Evolutionary conservation across 2,329 filamentous ascomycete genomes (phyloP).

Genomic region (Pestalotiopsis sp.): DNA sequence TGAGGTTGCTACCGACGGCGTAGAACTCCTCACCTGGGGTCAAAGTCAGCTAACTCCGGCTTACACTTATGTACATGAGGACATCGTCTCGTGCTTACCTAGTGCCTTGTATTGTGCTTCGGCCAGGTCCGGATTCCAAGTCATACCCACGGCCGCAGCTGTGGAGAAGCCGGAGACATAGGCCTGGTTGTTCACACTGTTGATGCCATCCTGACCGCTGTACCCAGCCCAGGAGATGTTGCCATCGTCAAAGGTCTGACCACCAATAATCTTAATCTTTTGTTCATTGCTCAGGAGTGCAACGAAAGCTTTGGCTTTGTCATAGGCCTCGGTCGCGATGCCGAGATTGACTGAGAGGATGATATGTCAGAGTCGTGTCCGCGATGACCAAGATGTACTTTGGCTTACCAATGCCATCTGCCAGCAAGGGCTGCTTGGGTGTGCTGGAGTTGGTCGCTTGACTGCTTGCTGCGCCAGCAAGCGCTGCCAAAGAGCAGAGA

Average conservation of each 20-base stretch:
- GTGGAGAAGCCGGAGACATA: conserved; percentile 22
- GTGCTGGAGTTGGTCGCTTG: background rate
- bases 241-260: background rate
- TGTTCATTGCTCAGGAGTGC: conserved; percentile 4
- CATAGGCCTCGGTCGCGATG: conserved; percentile 4
- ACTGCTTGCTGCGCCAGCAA: background rate
- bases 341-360: conserved; percentile 9
- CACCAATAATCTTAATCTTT: conserved; percentile 8
- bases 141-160: conserved; percentile 20
- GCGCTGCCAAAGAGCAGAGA: background rate
- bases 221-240: background rate
- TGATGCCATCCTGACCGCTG: conserved; percentile 18
- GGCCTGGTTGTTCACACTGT: conserved; percentile 16
- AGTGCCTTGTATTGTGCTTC: conserved; percentile 19
- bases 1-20: conserved; percentile 15
- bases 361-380: background rate
- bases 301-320: conserved; percentile 7
- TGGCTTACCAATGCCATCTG: background rate
- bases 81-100: conserved; percentile 11
- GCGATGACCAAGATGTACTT: background rate
- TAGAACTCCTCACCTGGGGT: background rate
- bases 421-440: background rate
- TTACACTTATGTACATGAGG: conserved; percentile 11
- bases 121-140: conserved; percentile 20
- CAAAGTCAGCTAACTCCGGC: too few species aligned